Base-by-base conservation (phyloP, 2,329 filamentous ascomycete species). In the Aspergillus fijiensis region DNA sequence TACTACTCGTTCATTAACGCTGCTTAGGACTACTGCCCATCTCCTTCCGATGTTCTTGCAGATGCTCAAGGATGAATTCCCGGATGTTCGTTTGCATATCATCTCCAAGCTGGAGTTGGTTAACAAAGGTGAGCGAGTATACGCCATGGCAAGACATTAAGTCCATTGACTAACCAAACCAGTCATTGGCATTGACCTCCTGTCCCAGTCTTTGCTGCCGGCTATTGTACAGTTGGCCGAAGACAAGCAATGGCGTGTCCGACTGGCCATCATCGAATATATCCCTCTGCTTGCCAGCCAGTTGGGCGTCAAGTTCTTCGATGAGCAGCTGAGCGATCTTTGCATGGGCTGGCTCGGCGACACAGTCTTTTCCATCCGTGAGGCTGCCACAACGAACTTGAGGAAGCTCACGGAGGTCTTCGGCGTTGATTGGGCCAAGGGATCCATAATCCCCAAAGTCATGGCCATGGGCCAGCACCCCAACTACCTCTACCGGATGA, bases 401-500 rank as follows among this genome's bases (percentile, higher is more conserved):
- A 96, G 96, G 85, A 98, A 98, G 84, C 85, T 99, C 62, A 98
- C 95, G 7, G 95, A 99, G 78, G 95, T 99, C 0, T 99, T 99
- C 74, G 95, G 95, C 51, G 93, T 98, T 16, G 92, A 96, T 65
- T 99, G 95, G 95, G 94, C 95, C 49, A 96, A 89, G 76, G 91
- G 93, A 75, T 92, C 93, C 51, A 99, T 99, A 72, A 96, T 99
- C 69, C 95, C 95, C 62, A 98, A 98, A 82, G 95, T 99, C 66
- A 95, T 96, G 85, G 91, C 90, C 42, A 98, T 99, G 95, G 95
- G 95, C 61, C 91, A 92, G 74, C 95, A 99, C 76, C 92, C 94
- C 63, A 99, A 99, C 81, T 99, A 99, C 77, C 89, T 99, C 56
- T 99, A 99, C 85, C 87, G 95, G 76, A 99, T 99, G 95, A 99